Percentiles rank a stretch among this genome's conserved stretches.
Conservation (phyloP, 2,329 filamentous ascomycete genomes). For the Colletotrichum salicis region DNA sequence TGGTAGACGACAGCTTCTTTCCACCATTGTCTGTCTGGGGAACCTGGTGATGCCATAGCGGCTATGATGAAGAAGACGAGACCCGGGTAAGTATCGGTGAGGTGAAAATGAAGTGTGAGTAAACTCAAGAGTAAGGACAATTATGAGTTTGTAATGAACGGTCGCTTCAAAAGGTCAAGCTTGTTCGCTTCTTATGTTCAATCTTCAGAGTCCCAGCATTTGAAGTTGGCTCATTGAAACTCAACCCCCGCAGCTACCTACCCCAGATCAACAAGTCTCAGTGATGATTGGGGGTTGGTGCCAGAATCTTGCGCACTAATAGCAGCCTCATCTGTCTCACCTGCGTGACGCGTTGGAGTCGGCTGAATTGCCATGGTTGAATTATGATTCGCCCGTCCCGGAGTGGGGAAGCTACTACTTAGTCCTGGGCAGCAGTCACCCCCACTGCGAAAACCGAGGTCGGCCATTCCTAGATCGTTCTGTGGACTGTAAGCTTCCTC, state of each 20-base stretch:
- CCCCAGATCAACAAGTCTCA: neutral
- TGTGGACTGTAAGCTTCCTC: constrained; percentile 1
- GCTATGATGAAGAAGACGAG: neutral
- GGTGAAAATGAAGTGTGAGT: neutral
- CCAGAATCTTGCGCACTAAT: neutral
- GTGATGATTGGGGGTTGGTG: neutral
- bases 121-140: neutral
- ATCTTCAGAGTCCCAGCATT: neutral
- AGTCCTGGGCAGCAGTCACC: neutral
- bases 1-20: constrained; percentile 66
- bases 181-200: neutral
- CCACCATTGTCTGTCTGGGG: constrained; percentile 55
- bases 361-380: neutral
- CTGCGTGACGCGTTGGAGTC: neutral
- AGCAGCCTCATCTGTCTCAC: neutral
- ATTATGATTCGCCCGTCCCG: neutral
- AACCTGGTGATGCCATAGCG: neutral
- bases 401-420: neutral
- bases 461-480: too few relatives aligned
- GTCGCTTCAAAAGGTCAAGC: neutral
- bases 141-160: neutral
- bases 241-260: neutral
- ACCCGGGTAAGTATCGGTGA: too few relatives aligned
- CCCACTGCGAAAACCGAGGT: too few relatives aligned
- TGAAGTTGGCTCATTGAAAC: neutral